A percentile compares a stretch with the other conserved stretches of the same genome.
These are phyloP conservation scores for Globisporangium lucens DNA, from an alignment of 352 stramenopile genomes.

Conservation along the genomic window DNA sequence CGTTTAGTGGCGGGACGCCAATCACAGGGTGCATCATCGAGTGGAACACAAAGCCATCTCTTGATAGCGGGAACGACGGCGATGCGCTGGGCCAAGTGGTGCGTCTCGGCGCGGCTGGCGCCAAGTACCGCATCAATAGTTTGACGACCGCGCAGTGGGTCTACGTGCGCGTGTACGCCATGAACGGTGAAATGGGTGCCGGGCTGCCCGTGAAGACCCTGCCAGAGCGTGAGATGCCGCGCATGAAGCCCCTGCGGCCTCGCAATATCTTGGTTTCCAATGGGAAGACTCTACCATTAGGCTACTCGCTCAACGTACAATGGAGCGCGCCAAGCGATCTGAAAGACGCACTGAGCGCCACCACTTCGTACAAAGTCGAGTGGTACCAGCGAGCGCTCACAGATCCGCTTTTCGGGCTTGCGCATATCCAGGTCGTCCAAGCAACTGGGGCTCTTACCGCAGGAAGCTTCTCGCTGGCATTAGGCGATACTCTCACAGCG, in stretches of 20 bases:
- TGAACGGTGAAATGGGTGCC: conserved; percentile 53
- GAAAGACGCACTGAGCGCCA: neutral
- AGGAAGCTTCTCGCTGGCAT: conserved; percentile 65
- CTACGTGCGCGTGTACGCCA: conserved; percentile 72
- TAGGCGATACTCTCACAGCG: conserved; percentile 30
- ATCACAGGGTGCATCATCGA: conserved; percentile 91
- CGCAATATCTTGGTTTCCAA: conserved; percentile 38
- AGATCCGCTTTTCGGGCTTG: conserved; percentile 54
- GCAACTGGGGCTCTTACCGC: conserved; percentile 45
- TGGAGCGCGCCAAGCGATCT: conserved; percentile 43
- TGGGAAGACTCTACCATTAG: conserved; percentile 30
- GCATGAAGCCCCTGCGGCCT: conserved; percentile 43
- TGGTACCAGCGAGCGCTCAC: conserved; percentile 63
- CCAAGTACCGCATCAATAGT: conserved; percentile 45
- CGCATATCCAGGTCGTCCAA: conserved; percentile 48
- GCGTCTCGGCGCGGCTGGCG: conserved; percentile 16
- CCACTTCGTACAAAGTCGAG: conserved; percentile 56
- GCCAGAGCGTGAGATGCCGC: conserved; percentile 61
- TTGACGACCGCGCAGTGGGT: conserved; percentile 45
- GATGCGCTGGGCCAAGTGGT: conserved; percentile 48
- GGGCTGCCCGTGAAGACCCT: conserved; percentile 37
- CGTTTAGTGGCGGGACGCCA: conserved; percentile 82
- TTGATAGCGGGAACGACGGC: conserved; percentile 66
- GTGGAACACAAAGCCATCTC: conserved; percentile 78
- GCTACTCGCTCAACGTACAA: conserved; percentile 45